Percentiles rank a stretch among this genome's conserved stretches.
Conservation (phyloP, 73 alveolate species). For the Halteria grandinella region DNA sequence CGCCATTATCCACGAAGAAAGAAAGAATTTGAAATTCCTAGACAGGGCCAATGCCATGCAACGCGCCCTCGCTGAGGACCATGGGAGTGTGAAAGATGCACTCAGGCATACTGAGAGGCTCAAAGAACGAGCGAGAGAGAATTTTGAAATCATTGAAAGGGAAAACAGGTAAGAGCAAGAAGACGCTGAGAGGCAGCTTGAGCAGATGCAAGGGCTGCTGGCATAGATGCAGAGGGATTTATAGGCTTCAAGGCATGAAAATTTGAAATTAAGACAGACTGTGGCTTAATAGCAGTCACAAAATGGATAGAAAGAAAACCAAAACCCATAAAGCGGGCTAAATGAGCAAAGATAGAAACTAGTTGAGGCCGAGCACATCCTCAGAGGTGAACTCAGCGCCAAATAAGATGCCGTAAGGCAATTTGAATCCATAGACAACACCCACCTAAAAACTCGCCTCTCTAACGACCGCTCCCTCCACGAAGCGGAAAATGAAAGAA, state of each 20-base stretch:
- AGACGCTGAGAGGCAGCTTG: neutral
- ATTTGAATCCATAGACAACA: neutral
- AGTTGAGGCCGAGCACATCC: neutral
- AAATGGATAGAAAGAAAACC: too few species aligned
- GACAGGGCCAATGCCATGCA: conserved; percentile 14
- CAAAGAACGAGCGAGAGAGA: conserved; percentile 8
- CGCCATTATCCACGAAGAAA: neutral
- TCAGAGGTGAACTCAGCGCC: neutral
- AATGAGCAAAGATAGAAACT: conserved; percentile 8
- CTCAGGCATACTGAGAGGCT: neutral
- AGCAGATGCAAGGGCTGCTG: neutral
- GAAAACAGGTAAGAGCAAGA: conserved; percentile 17
- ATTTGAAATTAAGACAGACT: neutral
- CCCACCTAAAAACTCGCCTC: neutral
- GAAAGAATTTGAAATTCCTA: neutral
- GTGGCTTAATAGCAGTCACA: too few species aligned
- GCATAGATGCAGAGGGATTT: neutral
- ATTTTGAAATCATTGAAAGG: conserved; percentile 2
- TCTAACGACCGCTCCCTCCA: neutral
- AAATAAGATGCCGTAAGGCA: conserved; percentile 1
- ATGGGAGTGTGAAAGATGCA: neutral
- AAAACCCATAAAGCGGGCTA: too few species aligned
- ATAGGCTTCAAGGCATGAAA: neutral
- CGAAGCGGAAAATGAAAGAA: conserved; percentile 11
- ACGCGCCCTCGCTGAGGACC: conserved; percentile 13